Conservation (phyloP, 352 stramenopile species). For the Phytophthora cryptogea region DNA sequence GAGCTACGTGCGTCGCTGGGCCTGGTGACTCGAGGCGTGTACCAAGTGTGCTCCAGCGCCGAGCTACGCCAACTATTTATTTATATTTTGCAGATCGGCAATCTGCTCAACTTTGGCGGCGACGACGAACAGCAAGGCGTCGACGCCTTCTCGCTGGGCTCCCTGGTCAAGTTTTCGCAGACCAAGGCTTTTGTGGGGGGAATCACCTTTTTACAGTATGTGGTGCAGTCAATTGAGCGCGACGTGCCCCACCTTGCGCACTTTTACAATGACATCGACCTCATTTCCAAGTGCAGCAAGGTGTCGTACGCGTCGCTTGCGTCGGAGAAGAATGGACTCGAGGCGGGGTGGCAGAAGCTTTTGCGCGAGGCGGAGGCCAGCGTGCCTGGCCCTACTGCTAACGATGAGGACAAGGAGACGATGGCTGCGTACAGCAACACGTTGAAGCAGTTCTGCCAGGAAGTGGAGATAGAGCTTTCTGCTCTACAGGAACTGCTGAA, state of each 20-base stretch:
- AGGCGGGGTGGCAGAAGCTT: slow-evolving; percentile 62
- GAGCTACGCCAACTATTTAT: slow-evolving; percentile 83
- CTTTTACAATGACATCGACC: slow-evolving; percentile 80
- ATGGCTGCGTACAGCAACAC: slow-evolving; percentile 48
- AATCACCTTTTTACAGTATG: slow-evolving; percentile 84
- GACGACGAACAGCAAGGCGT: slow-evolving; percentile 47
- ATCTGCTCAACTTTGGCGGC: slow-evolving; percentile 77
- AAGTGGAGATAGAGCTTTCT: slow-evolving; percentile 65
- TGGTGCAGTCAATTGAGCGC: slow-evolving; percentile 86
- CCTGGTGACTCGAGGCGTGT: slow-evolving; percentile 74
- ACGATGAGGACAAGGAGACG: slow-evolving; percentile 32
- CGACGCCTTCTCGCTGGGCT: slow-evolving; percentile 75
- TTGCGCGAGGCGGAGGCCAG: slow-evolving; percentile 49
- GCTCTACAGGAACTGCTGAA: slow-evolving; percentile 54
- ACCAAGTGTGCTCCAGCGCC: slow-evolving; percentile 79
- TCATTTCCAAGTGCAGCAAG: slow-evolving; percentile 77
- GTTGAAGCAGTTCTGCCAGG: slow-evolving; percentile 59
- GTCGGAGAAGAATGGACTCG: slow-evolving; percentile 73
- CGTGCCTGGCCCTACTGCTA: slow-evolving; percentile 23
- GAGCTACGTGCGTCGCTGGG: slow-evolving; percentile 77
- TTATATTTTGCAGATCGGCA: slow-evolving; percentile 86
- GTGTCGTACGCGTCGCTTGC: slow-evolving; percentile 67
- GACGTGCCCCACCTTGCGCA: slow-evolving; percentile 73
- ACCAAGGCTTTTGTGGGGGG: slow-evolving; percentile 86
- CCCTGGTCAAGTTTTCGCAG: slow-evolving; percentile 85